phyloP scores from a whole-genome alignment of 495 filamentous ascomycete genomes.

The Penicillium tannophilum region DNA sequence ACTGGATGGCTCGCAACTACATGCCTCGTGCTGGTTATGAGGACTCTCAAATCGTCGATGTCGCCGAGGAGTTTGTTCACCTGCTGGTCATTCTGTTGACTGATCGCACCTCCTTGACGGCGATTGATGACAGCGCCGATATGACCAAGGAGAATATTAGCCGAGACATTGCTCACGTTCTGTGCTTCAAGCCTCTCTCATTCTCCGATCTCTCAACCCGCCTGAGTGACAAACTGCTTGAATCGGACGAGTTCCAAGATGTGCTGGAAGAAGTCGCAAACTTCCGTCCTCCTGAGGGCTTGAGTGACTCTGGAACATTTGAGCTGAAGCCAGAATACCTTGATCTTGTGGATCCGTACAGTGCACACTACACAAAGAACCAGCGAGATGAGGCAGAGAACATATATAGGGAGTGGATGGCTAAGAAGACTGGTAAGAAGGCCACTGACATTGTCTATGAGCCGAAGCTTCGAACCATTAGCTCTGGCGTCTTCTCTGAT shows the following conservation, averaged over 20 bases:
- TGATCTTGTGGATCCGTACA: conserved; percentile 89
- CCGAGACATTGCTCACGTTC: conserved; percentile 86
- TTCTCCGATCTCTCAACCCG: conserved; percentile 85
- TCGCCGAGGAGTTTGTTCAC: conserved; percentile 95
- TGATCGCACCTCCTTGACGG: conserved; percentile 79
- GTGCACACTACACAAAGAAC: conserved; percentile 92
- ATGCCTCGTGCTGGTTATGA: conserved; percentile 70
- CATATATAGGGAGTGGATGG: conserved; percentile 80
- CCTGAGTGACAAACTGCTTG: conserved; percentile 55
- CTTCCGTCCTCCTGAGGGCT: conserved; percentile 85
- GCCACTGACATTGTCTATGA: conserved; percentile 89
- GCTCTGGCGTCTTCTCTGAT: conserved; percentile 71
- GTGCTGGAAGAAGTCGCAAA: conserved; percentile 86
- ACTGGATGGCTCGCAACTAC: conserved; percentile 87
- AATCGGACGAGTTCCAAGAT: conserved; percentile 82
- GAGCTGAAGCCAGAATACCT: conserved; percentile 85
- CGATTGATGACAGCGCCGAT: conserved; percentile 64
- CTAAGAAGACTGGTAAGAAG: conserved; percentile 82
- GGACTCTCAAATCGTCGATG: conserved; percentile 81
- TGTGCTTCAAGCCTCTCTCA: conserved; percentile 94
- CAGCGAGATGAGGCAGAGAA: conserved; percentile 95
- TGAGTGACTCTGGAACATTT: conserved; percentile 91
- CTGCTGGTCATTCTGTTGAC: conserved; percentile 87
- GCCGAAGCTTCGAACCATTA: conserved; percentile 78
- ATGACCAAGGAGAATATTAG: conserved; percentile 72